phyloP scores from a whole-genome alignment of 108 stramenopile species.

The Fragilaria radians region DNA sequence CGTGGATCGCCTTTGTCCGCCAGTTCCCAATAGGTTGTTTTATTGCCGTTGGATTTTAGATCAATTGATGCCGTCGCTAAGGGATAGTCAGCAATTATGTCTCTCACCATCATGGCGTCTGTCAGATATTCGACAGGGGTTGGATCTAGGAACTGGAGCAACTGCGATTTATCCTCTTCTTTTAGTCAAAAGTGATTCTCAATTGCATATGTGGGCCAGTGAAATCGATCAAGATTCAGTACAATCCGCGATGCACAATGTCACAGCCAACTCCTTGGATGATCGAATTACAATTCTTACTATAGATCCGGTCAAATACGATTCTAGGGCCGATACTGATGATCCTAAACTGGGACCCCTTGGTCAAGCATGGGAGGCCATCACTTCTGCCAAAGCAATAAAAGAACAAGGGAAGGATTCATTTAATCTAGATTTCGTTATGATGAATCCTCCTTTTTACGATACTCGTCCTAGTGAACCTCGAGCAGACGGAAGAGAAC shows the following conservation, averaged over 20 bases:
- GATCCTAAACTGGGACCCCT: not conserved
- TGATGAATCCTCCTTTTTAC: constrained; percentile 96
- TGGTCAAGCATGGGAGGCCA: constrained; percentile 1
- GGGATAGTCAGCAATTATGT: constrained; percentile 14
- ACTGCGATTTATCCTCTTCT: constrained; percentile 85
- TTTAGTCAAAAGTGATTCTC: constrained; percentile 22
- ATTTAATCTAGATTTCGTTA: constrained; percentile 63
- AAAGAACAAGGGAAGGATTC: not conserved
- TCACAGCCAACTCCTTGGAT: constrained; percentile 59
- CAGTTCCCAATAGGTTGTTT: constrained; percentile 89
- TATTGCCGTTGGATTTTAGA: constrained; percentile 81
- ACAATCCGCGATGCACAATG: constrained; percentile 58
- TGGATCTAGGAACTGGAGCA: constrained; percentile 91
- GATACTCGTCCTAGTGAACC: constrained; percentile 37
- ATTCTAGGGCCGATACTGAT: not conserved
- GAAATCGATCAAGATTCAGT: constrained; percentile 84
- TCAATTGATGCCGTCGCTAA: constrained; percentile 30
- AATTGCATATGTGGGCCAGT: constrained; percentile 64
- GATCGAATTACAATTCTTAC: constrained; percentile 32
- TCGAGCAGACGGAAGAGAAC: constrained; percentile 57
- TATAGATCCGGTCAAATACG: constrained; percentile 25
- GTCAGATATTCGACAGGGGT: constrained; percentile 21
- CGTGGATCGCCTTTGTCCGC: constrained; percentile 74
- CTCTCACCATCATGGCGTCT: not conserved
- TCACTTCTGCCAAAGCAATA: not conserved